Evolutionary conservation across 352 stramenopile species (phyloP).

Genomic region (Pythium sukuiense): DNA sequence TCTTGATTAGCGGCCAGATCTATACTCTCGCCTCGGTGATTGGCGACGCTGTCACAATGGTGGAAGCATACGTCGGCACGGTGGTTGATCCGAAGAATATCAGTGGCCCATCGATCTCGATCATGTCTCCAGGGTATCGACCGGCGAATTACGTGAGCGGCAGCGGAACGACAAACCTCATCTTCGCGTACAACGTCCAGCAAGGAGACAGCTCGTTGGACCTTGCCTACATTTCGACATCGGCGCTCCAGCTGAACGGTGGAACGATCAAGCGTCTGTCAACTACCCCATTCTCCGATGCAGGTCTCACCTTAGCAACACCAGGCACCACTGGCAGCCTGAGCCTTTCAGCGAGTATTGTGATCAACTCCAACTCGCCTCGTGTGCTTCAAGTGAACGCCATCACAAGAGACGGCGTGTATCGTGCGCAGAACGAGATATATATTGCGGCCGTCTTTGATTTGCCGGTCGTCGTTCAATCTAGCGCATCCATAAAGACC

Average conservation of each 20-base stretch:
- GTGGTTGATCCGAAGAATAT: conserved; percentile 37
- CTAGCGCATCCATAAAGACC: conserved; percentile 39
- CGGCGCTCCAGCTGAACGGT: conserved; percentile 46
- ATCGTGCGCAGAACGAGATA: conserved; percentile 51
- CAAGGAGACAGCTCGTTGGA: conserved; percentile 45
- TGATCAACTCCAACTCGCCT: conserved; percentile 53
- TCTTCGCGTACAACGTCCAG: conserved; percentile 62
- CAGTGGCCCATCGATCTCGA: conserved; percentile 30
- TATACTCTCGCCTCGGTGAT: conserved; percentile 50
- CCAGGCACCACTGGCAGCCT: conserved; percentile 50
- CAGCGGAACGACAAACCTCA: conserved; percentile 42
- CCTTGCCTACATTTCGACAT: conserved; percentile 51
- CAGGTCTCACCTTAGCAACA: conserved; percentile 42
- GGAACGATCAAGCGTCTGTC: conserved; percentile 60
- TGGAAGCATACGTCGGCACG: conserved; percentile 50
- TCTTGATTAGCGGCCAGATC: conserved; percentile 48
- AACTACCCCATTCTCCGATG: conserved; percentile 50
- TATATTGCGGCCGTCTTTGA: conserved; percentile 49
- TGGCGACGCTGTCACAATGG: conserved; percentile 48
- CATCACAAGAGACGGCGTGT: conserved; percentile 61
- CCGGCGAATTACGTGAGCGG: conserved; percentile 47
- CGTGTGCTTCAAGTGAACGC: conserved; percentile 42
- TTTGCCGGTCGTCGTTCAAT: conserved; percentile 44
- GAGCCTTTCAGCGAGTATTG: conserved; percentile 29
- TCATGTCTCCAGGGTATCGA: conserved; percentile 53